phyloP scores from a whole-genome alignment of 176 grass and related monocot genomes.

The Oryza punctata region DNA sequence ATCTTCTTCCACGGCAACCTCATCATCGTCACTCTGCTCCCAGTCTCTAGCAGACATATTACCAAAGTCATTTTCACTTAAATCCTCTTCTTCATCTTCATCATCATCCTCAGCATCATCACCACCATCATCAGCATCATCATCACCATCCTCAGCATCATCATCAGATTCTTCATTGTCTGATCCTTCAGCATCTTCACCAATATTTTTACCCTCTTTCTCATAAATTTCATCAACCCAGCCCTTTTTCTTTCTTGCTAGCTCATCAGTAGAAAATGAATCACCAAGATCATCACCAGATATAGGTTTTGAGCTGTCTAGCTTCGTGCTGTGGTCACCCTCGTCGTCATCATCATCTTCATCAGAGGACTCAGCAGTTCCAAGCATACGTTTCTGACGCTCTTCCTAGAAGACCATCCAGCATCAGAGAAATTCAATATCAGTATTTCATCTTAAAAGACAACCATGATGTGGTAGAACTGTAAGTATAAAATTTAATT shows the following conservation, averaged over 20 bases:
- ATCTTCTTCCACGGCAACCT: conserved; percentile 57
- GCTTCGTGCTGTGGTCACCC: conserved; percentile 21
- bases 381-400: conserved; percentile 81
- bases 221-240: conserved; percentile 76
- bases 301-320: conserved; percentile 61
- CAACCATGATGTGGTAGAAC: background rate
- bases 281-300: conserved; percentile 98
- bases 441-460: conserved; percentile 19
- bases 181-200: conserved; percentile 51
- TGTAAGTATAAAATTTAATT: background rate
- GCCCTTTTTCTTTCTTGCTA: conserved; percentile 50
- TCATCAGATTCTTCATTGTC: conserved; percentile 54
- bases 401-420: conserved; percentile 58
- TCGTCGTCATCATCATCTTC: conserved; percentile 47
- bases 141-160: conserved; percentile 42
- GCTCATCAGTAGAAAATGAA: conserved; percentile 58
- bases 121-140: conserved; percentile 35
- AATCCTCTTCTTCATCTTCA: conserved; percentile 42
- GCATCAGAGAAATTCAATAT: conserved; percentile 31
- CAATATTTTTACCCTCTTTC: conserved; percentile 52
- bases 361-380: conserved; percentile 65
- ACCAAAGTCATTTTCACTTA: conserved; percentile 56
- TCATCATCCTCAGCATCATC: conserved; percentile 16
- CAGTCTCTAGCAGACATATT: conserved; percentile 69
- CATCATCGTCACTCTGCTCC: conserved; percentile 78